Evolutionary conservation across 164 flowering plant species (phyloP).

Genomic region (Dillenia suffruticosa): DNA sequence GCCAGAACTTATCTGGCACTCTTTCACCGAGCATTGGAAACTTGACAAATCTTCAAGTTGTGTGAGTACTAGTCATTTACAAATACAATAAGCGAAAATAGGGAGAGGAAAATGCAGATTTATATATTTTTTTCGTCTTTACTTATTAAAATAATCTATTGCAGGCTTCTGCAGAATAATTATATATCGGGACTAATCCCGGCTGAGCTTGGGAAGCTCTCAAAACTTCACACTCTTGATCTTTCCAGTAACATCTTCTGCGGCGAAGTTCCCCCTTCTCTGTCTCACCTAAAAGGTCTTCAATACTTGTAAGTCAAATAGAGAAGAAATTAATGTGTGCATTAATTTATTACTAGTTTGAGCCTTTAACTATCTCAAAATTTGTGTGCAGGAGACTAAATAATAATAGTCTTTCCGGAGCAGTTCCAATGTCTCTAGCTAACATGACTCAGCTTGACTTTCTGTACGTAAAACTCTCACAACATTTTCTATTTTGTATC

Average conservation of each 20-base stretch:
- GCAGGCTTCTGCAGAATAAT: slow-evolving; percentile 83
- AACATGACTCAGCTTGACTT: slow-evolving; percentile 81
- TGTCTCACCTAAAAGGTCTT: slow-evolving; percentile 51
- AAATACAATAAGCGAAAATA: too few relatives aligned
- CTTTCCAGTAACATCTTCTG: slow-evolving; percentile 69
- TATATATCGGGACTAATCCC: slow-evolving; percentile 80
- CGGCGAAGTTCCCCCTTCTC: slow-evolving; percentile 57
- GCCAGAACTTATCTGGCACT: slow-evolving; percentile 46
- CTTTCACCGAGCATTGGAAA: slow-evolving; percentile 42
- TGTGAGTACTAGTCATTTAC: slow-evolving; percentile 26
- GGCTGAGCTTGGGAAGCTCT: slow-evolving; percentile 60
- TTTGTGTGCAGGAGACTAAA: slow-evolving; percentile 74
- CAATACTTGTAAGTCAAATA: slow-evolving; percentile 63
- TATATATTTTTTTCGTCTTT: too few relatives aligned
- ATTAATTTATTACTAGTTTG: not conserved
- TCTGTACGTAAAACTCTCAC: slow-evolving; percentile 57
- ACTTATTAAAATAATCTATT: not conserved
- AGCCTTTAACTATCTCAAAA: slow-evolving; percentile 1
- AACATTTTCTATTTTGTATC: too few relatives aligned
- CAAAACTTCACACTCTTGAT: slow-evolving; percentile 71
- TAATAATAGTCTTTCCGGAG: slow-evolving; percentile 84
- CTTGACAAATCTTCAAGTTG: slow-evolving; percentile 39
- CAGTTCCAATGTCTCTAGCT: slow-evolving; percentile 58
- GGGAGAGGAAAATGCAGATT: too few relatives aligned
- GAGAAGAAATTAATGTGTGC: not conserved